phyloP scores from a whole-genome alignment of 768 basidiomycete genomes.

The Cyclocybe aegerita region DNA sequence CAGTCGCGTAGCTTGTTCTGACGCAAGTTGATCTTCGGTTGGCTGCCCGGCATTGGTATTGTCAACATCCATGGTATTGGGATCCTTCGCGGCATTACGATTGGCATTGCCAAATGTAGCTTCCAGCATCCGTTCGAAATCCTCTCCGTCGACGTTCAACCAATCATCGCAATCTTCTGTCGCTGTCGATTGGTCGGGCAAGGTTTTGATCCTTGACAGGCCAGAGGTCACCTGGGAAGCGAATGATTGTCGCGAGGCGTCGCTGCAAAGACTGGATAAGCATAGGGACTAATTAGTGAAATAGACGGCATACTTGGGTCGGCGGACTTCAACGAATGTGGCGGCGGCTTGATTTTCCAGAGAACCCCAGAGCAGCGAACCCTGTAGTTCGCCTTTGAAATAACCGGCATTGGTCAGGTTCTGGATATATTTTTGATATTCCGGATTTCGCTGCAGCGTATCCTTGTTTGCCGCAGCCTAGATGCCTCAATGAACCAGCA shows the following conservation, averaged over 20 bases:
- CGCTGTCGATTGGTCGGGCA: constrained; percentile 19
- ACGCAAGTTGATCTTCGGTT: constrained; percentile 51
- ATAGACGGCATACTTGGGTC: constrained; percentile 59
- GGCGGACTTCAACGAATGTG: constrained; percentile 61
- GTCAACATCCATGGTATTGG: constrained; percentile 53
- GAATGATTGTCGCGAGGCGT: constrained; percentile 72
- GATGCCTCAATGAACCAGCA: not conserved
- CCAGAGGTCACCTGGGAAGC: constrained; percentile 69
- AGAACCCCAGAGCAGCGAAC: constrained; percentile 72
- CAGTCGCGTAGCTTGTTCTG: constrained; percentile 68
- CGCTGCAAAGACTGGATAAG: constrained; percentile 30
- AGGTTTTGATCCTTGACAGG: constrained; percentile 40
- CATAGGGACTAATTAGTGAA: not conserved
- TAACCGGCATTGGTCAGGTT: constrained; percentile 66
- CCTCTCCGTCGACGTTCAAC: constrained; percentile 76
- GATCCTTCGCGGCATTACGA: constrained; percentile 11
- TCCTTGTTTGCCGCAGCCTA: constrained; percentile 71
- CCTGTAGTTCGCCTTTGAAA: constrained; percentile 77
- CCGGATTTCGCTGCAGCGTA: constrained; percentile 60
- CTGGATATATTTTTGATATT: constrained; percentile 70
- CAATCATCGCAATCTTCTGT: constrained; percentile 81
- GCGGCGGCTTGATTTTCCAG: constrained; percentile 71
- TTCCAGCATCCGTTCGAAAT: constrained; percentile 75
- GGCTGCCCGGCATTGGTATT: constrained; percentile 8
- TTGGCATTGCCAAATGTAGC: constrained; percentile 32